Evolutionary conservation across 768 basidiomycete species (phyloP).

Genomic region (Amanita exitialis): DNA sequence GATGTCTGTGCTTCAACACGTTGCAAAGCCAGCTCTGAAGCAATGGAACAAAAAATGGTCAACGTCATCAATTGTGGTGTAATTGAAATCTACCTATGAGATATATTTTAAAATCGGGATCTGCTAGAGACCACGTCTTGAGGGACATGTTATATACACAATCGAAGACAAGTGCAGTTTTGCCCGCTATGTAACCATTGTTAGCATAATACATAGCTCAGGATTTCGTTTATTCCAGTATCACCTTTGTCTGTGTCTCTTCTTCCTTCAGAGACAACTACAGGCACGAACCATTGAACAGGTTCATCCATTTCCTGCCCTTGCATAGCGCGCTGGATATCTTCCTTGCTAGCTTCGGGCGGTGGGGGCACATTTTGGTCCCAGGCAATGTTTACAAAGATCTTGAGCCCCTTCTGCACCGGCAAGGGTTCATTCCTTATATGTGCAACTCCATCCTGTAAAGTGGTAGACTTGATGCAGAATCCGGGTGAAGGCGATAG

Average conservation of each 20-base stretch:
- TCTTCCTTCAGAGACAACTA: conserved; percentile 56
- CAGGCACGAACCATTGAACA: conserved; percentile 55
- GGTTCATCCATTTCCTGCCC: conserved; percentile 33
- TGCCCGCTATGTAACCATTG: conserved; percentile 42
- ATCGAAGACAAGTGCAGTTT: conserved; percentile 62
- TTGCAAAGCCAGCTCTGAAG: conserved; percentile 56
- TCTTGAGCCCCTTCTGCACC: conserved; percentile 42
- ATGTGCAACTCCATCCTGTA: conserved; percentile 21
- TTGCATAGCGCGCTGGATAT: conserved; percentile 46
- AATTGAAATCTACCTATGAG: conserved; percentile 43
- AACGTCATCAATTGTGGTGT: not conserved
- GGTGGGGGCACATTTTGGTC: conserved; percentile 61
- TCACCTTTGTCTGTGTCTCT: conserved; percentile 64
- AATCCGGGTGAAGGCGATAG: conserved; percentile 60
- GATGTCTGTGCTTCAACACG: conserved; percentile 53
- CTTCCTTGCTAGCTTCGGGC: conserved; percentile 47
- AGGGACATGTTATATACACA: conserved; percentile 53
- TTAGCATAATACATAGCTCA: not conserved
- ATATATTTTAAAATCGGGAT: conserved; percentile 59
- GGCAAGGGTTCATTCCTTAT: conserved; percentile 10
- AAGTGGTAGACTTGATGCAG: conserved; percentile 51
- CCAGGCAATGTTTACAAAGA: conserved; percentile 72
- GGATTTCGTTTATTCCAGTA: not conserved
- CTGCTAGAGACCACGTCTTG: conserved; percentile 47
- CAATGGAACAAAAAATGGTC: not conserved